These are phyloP conservation scores for Polytrichum formosum DNA, from an alignment of 225 moss, liverwort and hornwort species.

Conservation along the genomic window DNA sequence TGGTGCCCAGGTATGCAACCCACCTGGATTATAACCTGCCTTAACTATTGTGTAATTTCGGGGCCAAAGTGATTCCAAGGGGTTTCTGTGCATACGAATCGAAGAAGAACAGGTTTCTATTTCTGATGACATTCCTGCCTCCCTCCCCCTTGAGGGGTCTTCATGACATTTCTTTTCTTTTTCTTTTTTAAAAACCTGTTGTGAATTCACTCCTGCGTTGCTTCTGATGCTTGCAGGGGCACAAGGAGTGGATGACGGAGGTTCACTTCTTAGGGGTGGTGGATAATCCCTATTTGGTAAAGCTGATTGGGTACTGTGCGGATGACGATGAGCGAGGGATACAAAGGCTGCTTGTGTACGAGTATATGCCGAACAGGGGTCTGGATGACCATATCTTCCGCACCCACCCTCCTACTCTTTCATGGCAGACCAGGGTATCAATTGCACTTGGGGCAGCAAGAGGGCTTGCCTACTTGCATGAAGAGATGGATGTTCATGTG, in stretches of 20 bases:
- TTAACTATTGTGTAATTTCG: no score
- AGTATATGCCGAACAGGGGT: constrained; percentile 47
- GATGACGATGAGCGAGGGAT: constrained; percentile 54
- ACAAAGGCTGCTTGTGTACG: constrained; percentile 59
- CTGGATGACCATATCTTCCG: constrained; percentile 54
- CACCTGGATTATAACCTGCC: not conserved
- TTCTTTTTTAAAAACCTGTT: no score
- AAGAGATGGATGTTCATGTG: constrained; percentile 43
- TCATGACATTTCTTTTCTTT: no score
- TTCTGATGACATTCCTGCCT: no score
- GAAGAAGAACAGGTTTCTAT: no score
- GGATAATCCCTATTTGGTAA: constrained; percentile 49
- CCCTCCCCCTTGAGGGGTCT: no score
- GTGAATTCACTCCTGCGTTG: no score
- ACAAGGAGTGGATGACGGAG: constrained; percentile 62
- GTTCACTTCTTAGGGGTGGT: constrained; percentile 52
- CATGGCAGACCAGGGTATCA: constrained; percentile 41
- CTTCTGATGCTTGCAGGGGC: constrained; percentile 28
- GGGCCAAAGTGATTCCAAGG: no score
- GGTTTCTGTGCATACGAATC: no score
- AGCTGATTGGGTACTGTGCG: constrained; percentile 57
- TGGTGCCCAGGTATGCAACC: constrained; percentile 25
- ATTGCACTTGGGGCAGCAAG: constrained; percentile 51
- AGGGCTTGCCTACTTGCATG: constrained; percentile 64
- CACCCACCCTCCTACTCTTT: constrained; percentile 12